Conservation (phyloP, 2,329 filamentous ascomycete species). For the Cercospora citrullina region DNA sequence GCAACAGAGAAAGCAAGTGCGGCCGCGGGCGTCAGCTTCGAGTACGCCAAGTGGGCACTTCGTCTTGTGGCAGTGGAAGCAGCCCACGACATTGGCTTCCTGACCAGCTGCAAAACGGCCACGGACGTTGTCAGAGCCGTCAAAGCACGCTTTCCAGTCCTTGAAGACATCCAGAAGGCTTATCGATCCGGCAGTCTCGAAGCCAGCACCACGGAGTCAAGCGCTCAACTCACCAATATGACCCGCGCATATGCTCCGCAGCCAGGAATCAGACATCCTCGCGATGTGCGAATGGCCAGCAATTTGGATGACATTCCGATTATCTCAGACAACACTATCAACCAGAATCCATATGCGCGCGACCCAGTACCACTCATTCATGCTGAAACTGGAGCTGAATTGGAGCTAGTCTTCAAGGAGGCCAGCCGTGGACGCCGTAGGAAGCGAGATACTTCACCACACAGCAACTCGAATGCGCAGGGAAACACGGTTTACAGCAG, state of each 20-base stretch:
- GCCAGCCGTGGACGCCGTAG: background rate
- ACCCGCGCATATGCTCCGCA: background rate
- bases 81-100: conserved; percentile 21
- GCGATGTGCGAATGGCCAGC: conserved; percentile 1
- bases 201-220: background rate
- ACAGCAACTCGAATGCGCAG: background rate
- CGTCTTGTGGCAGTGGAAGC: conserved; percentile 12
- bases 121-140: conserved; percentile 12
- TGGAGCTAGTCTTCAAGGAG: conserved; percentile 10
- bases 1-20: conserved; percentile 11
- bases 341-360: background rate
- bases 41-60: conserved; percentile 12
- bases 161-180: conserved; percentile 22
- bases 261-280: conserved; percentile 2
- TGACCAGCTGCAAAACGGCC: conserved; percentile 15
- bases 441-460: background rate
- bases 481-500: background rate
- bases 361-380: background rate
- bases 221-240: background rate
- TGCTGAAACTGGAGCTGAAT: conserved; percentile 9
- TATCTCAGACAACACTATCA: conserved; percentile 1
- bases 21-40: conserved; percentile 19
- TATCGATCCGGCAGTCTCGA: conserved; percentile 13
- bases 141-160: conserved; percentile 18
- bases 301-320: conserved; percentile 13